A percentile compares a stretch with the other conserved stretches of the same genome.
These are phyloP conservation scores for Verbena officinalis DNA, from an alignment of 257 asterid genomes.

Conservation along the genomic window DNA sequence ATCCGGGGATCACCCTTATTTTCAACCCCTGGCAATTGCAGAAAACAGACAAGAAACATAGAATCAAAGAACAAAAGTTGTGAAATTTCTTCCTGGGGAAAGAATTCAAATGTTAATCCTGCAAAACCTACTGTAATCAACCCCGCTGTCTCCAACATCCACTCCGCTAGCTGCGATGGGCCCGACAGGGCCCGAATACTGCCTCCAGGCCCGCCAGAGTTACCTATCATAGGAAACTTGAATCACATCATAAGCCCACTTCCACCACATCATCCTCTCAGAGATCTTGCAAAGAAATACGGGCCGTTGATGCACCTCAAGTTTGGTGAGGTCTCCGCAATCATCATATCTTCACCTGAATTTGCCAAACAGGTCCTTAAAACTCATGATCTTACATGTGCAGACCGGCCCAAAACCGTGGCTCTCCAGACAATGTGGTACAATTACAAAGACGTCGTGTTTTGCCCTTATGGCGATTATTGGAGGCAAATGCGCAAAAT, in stretches of 20 bases:
- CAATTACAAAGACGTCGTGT: slow-evolving; percentile 30
- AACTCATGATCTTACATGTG: slow-evolving; percentile 39
- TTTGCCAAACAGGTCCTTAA: slow-evolving; percentile 33
- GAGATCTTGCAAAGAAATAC: slow-evolving; percentile 29
- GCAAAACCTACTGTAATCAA: background rate
- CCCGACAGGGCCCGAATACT: slow-evolving; percentile 6
- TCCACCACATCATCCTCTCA: slow-evolving; percentile 35
- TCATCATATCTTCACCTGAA: slow-evolving; percentile 34
- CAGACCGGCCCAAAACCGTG: slow-evolving; percentile 37
- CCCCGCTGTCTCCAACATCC: no score
- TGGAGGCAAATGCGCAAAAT: slow-evolving; percentile 40
- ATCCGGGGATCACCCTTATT: slow-evolving; percentile 20
- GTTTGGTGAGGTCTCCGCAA: slow-evolving; percentile 31
- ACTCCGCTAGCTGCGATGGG: background rate
- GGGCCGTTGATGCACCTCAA: slow-evolving; percentile 40
- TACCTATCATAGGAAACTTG: slow-evolving; percentile 45
- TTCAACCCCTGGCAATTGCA: slow-evolving; percentile 16
- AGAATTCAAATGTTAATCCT: background rate
- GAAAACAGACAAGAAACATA: slow-evolving; percentile 5
- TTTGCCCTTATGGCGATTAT: slow-evolving; percentile 38
- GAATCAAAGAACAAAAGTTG: slow-evolving; percentile 16
- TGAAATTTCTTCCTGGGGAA: background rate
- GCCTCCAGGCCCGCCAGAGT: slow-evolving; percentile 45
- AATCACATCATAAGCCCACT: slow-evolving; percentile 35
- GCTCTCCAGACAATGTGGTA: slow-evolving; percentile 35